Evolutionary conservation across 306 rosid species (phyloP).

Genomic region (Fagus sylvatica): DNA sequence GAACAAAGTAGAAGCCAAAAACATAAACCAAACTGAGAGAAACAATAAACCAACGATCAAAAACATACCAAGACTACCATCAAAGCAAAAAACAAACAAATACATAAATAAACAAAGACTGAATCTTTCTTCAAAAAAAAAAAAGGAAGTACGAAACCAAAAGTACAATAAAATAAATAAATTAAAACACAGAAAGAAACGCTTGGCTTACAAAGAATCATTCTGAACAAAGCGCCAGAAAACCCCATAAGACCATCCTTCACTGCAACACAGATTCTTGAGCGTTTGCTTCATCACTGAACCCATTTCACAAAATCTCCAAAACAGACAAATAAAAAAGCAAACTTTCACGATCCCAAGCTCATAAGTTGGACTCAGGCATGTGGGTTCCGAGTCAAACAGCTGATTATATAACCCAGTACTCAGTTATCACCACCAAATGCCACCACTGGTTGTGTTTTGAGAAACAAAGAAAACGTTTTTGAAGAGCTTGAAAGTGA

Average conservation of each 20-base stretch:
- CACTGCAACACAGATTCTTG: constrained; percentile 49
- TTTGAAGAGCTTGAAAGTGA: constrained; percentile 9
- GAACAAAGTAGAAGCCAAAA: neutral
- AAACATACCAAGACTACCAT: neutral
- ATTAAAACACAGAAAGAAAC: neutral
- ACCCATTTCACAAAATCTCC: constrained; percentile 37
- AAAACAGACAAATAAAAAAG: neutral
- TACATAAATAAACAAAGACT: neutral
- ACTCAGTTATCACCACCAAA: neutral
- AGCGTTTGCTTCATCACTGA: constrained; percentile 51
- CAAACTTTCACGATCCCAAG: constrained; percentile 10
- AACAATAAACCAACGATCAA: constrained; percentile 3
- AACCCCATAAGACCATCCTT: constrained; percentile 79
- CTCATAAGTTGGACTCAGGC: constrained; percentile 25
- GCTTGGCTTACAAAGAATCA: constrained; percentile 58
- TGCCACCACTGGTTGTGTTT: neutral
- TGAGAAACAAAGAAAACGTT: neutral
- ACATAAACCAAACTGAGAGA: neutral
- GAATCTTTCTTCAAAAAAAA: too few relatives aligned
- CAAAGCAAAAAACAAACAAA: neutral
- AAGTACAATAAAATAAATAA: neutral
- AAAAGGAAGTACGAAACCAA: neutral
- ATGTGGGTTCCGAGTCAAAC: constrained; percentile 17
- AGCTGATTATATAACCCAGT: neutral
- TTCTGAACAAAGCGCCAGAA: constrained; percentile 69